Evolutionary conservation across 1,284 basidiomycete species (phyloP).

Genomic region (Cutaneotrichosporon arboriforme): DNA sequence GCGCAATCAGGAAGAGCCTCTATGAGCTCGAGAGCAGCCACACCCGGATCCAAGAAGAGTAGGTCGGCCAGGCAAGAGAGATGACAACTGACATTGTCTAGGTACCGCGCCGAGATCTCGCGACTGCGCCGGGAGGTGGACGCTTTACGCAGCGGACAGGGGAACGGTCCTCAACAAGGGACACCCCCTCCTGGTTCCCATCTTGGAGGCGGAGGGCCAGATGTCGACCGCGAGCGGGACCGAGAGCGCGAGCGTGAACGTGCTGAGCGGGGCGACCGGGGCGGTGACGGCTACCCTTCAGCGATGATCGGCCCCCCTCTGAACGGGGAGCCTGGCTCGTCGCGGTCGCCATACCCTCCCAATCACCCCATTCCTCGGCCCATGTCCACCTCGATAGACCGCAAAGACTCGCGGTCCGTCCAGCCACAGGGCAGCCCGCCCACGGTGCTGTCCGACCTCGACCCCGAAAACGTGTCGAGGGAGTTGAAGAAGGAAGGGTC

Average conservation of each 20-base stretch:
- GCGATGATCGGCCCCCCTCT: conserved; percentile 24
- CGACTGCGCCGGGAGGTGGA: conserved; percentile 64
- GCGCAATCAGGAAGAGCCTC: conserved; percentile 65
- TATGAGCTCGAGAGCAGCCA: conserved; percentile 73
- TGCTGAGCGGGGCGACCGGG: conserved; percentile 12
- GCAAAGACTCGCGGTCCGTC: conserved; percentile 27
- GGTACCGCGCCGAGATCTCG: conserved; percentile 66
- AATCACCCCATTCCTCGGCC: conserved; percentile 27
- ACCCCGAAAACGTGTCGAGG: conserved; percentile 52
- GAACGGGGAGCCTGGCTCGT: conserved; percentile 26
- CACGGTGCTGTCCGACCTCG: conserved; percentile 49
- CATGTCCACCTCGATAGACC: conserved; percentile 35
- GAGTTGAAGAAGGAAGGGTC: conserved; percentile 69
- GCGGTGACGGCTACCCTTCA: conserved; percentile 3
- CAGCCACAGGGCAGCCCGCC: conserved; percentile 25
- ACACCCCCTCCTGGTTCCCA: conserved; percentile 26
- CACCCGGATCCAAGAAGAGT: conserved; percentile 61
- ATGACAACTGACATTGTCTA: conserved; percentile 16
- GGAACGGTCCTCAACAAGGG: no score
- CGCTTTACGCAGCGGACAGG: no score
- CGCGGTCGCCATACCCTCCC: conserved; percentile 16
- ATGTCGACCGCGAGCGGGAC: conserved; percentile 6
- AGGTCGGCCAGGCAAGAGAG: conserved; percentile 20
- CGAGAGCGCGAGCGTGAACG: conserved; percentile 10
- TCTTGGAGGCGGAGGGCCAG: conserved; percentile 13